Base-by-base conservation (phyloP, 805 yeast species). In the Blastobotrys chiropterorum region DNA sequence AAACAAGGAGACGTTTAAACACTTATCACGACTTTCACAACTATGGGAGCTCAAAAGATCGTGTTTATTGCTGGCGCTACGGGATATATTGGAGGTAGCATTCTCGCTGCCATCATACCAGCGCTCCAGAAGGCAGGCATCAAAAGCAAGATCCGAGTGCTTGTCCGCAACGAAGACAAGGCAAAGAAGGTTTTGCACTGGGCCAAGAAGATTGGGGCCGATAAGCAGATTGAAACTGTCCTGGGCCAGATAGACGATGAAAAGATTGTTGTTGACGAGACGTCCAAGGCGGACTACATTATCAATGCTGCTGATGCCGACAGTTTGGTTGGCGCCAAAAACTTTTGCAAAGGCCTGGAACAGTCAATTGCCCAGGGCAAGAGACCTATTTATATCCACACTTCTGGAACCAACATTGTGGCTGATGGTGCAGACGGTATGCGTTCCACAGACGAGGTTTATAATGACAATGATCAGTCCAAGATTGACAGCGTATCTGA, bases 71-170 rank as follows among this genome's bases (percentile, higher is more conserved):
- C 51, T 34, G 59, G 59, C 15, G 56, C 52, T 31, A 56, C 59
- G 19, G 59, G 59, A 5, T 56, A 49, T 26, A 52, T 56, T 44
- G 59, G 57, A 7, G 59, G 59, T 2, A 43, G 53, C n/a, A 48
- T 50, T 15, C 51, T 56, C 46, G 41, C 56, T n/a, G 17, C 30
- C 45, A n/a, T 47, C 15, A 39, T 54, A 19, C 39, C 19, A 7
- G 39, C 39, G 15, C 40, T 52, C 22, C n/a, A 50, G 41, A 14
- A 13, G 3, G 13, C 5, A 8, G 47, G 42, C 20, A 20, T n/a
- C 21, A 43, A 48, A 26, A 52, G 39, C 5, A 21, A 40, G 8
- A 6, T 47, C 16, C 30, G 56, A 17, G 52, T 50, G 13, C 42
- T 56, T 38, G 56, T 54, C 15, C 48, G 59, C 15, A 42, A 48